Base-by-base conservation (phyloP, 2,329 filamentous ascomycete genomes). In the Fusarium nurragi region DNA sequence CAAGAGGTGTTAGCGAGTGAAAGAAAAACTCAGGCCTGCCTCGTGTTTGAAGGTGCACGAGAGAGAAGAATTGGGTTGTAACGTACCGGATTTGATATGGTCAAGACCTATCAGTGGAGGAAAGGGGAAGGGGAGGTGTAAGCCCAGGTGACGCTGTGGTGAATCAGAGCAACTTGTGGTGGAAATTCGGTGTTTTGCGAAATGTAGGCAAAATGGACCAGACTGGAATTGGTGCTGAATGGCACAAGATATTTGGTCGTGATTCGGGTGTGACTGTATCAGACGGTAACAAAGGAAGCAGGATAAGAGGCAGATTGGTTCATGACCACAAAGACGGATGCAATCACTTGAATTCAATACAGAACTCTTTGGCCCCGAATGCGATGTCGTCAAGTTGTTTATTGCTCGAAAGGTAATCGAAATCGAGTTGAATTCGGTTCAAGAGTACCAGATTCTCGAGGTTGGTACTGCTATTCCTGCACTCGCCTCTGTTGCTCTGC, bases 1-100 rank as follows among this genome's bases (percentile, higher is more conserved):
- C 48, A 60, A 58, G 45, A 51, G 43, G 60, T 70, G 70, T 72
- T 61, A 72, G 70, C 49, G 59, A 67, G 49, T 51, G 52, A 41
- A 50, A 32, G 26, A 60, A 38, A 30, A 59, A 25, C 36, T 13
- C 51, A 43, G 46, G 44, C 30, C 49, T 34, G 5, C 38, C 56
- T 52, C 51, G 49, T 56, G 46, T 40, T 54, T 26, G 34, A 39
- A 58, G 53, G 58, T 48, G 54, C 41, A 60, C 47, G 54, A 60
- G 38, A 40, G 44, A 48, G 22, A 56, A 41, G n/a, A 34, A 57
- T 54, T 60, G 44, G 40, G 43, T 26, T 46, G 44, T 38, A 52
- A 67, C 70, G 28, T 71, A 72, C 70, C 66, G 46, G 44, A 21
- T 32, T 25, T 30, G 40, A 51, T 23, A 59, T 44, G 45, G 49